A percentile compares a stretch with the other conserved stretches of the same genome.
Evolutionary conservation across 176 grass and related monocot species (phyloP).

Genomic region (Lolium rigidum): DNA sequence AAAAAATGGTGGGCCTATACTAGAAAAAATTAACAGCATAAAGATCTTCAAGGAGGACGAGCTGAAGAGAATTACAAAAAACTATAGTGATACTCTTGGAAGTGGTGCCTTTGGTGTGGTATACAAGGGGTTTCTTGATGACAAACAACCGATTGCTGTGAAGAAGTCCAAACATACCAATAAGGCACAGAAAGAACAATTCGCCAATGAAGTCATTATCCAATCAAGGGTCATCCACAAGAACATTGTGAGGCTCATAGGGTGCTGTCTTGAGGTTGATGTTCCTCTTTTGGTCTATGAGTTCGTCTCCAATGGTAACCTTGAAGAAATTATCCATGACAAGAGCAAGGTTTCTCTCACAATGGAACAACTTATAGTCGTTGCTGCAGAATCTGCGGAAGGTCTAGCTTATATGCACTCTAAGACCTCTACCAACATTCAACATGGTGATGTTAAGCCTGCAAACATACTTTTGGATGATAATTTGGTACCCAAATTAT

Average conservation of each 20-base stretch:
- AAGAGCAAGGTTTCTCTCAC: background rate
- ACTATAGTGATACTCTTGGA: background rate
- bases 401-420: conserved; percentile 33
- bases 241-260: background rate
- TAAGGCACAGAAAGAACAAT: conserved; percentile 28
- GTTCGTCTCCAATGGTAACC: conserved; percentile 13
- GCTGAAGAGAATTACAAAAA: background rate
- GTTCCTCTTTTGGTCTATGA: conserved; percentile 38
- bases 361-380: conserved; percentile 3
- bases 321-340: background rate
- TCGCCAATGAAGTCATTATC: conserved; percentile 56
- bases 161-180: conserved; percentile 44
- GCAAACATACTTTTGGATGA: background rate
- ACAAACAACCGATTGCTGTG: conserved; percentile 31
- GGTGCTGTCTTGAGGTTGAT: background rate
- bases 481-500: background rate
- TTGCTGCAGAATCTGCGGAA: conserved; percentile 21
- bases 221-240: conserved; percentile 33
- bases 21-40: conserved; percentile 15
- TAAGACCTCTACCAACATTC: conserved; percentile 27
- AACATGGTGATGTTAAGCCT: conserved; percentile 31
- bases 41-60: conserved; percentile 27
- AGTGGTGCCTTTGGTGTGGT: conserved; percentile 33
- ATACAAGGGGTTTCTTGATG: conserved; percentile 43
- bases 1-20: conserved; percentile 10